These are phyloP conservation scores for Thozetella sp. DNA, from an alignment of 495 filamentous ascomycete genomes.

Conservation along the genomic window DNA sequence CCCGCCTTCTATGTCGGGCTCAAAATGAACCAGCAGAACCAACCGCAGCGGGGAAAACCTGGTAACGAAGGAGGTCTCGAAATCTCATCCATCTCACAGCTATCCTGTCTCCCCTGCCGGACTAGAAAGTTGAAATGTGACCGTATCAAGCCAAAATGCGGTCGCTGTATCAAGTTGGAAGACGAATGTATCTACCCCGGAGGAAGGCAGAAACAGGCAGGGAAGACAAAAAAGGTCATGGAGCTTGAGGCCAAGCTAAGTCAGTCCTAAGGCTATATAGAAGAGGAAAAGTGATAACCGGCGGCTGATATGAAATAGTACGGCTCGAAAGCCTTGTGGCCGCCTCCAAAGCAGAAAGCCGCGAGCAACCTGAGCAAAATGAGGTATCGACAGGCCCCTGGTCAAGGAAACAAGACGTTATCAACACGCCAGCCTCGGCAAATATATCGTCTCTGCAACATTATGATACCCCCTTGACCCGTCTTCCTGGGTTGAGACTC, in stretches of 20 bases:
- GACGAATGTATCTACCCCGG: conserved; percentile 73
- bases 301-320: conserved; percentile 20
- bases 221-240: conserved; percentile 74
- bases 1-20: too few species aligned
- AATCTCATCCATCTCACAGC: neutral
- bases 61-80: too few species aligned
- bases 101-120: conserved; percentile 43
- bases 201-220: conserved; percentile 70
- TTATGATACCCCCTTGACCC: conserved; percentile 1
- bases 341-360: neutral
- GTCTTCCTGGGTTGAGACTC: neutral
- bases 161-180: conserved; percentile 62
- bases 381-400: too few species aligned
- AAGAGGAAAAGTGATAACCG: too few species aligned
- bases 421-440: too few species aligned
- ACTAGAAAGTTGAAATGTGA: conserved; percentile 53
- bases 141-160: conserved; percentile 61
- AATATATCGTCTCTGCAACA: neutral
- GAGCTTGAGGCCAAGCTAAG: conserved; percentile 69
- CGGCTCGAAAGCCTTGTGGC: conserved; percentile 9
- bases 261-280: conserved; percentile 39
- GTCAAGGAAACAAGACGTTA: too few species aligned
- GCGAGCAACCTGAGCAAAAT: too few species aligned
- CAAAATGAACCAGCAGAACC: too few species aligned
- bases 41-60: too few species aligned